A percentile compares a stretch with the other conserved stretches of the same genome.
phyloP scores from a whole-genome alignment of 805 yeast species.

The Priceomyces castillae region DNA sequence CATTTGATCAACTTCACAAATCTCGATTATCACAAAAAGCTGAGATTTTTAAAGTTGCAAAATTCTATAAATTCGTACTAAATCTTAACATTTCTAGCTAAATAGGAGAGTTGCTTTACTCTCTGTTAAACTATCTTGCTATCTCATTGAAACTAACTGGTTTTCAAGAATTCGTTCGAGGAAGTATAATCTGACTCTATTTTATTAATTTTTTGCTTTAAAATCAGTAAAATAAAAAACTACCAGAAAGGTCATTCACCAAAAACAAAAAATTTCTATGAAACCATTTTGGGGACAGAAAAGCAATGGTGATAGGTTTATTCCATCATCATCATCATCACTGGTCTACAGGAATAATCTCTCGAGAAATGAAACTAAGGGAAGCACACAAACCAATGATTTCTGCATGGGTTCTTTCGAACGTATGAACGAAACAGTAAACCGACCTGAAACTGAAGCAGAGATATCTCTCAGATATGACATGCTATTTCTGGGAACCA shows the following conservation, averaged over 20 bases:
- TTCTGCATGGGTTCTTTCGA: background rate
- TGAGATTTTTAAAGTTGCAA: background rate
- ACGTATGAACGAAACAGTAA: background rate
- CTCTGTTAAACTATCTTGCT: background rate
- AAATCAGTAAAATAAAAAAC: background rate
- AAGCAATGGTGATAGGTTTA: conserved; percentile 12
- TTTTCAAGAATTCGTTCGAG: background rate
- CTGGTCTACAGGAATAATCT: conserved; percentile 12
- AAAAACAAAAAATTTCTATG: background rate
- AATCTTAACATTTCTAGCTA: no score
- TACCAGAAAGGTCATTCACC: background rate
- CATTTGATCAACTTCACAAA: conserved; percentile 2
- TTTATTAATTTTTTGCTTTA: background rate
- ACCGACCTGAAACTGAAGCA: conserved; percentile 2
- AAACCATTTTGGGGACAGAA: background rate
- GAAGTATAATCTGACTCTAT: background rate
- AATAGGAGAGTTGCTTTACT: background rate
- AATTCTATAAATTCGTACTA: background rate
- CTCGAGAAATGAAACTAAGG: background rate
- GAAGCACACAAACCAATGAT: background rate
- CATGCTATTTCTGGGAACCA: conserved; percentile 10
- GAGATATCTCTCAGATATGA: conserved; percentile 18
- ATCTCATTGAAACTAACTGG: background rate
- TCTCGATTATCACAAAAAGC: conserved; percentile 4
- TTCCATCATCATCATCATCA: conserved; percentile 18